phyloP scores from a whole-genome alignment of 768 basidiomycete species.

The Polyporus arcularius region DNA sequence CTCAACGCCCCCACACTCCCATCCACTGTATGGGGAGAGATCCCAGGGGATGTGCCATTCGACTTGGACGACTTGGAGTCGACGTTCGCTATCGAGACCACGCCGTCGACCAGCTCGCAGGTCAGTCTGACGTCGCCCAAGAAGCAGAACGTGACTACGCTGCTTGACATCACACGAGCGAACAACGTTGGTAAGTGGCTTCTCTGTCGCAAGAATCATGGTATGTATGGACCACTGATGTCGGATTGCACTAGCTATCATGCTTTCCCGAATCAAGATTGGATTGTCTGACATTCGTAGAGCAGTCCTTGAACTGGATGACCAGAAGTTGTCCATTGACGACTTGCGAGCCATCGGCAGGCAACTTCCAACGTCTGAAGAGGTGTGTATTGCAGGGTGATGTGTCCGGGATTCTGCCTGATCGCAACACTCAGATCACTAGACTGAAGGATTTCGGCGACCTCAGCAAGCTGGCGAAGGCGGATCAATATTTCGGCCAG shows the following conservation, averaged over 20 bases:
- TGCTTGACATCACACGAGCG: conserved; percentile 79
- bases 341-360: conserved; percentile 73
- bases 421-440: conserved; percentile 44
- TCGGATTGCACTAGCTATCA: conserved; percentile 57
- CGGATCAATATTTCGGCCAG: conserved; percentile 82
- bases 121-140: conserved; percentile 40
- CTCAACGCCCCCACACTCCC: conserved; percentile 43
- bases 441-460: conserved; percentile 73
- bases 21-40: conserved; percentile 73
- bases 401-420: background rate
- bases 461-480: conserved; percentile 70
- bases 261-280: conserved; percentile 77
- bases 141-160: conserved; percentile 65
- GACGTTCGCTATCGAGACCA: conserved; percentile 64
- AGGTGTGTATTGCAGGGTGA: conserved; percentile 44
- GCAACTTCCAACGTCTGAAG: conserved; percentile 80
- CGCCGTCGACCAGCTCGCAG: conserved; percentile 44
- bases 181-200: conserved; percentile 72
- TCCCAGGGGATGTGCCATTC: conserved; percentile 43
- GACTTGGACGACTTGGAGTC: conserved; percentile 72
- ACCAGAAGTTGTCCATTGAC: conserved; percentile 67
- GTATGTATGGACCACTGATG: conserved; percentile 1
- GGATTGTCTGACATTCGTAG: conserved; percentile 63
- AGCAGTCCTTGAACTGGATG: conserved; percentile 74
- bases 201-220: background rate